Evolutionary conservation across 2,329 filamentous ascomycete genomes (phyloP).

Genomic region (Aspergillus eucalypticola): DNA sequence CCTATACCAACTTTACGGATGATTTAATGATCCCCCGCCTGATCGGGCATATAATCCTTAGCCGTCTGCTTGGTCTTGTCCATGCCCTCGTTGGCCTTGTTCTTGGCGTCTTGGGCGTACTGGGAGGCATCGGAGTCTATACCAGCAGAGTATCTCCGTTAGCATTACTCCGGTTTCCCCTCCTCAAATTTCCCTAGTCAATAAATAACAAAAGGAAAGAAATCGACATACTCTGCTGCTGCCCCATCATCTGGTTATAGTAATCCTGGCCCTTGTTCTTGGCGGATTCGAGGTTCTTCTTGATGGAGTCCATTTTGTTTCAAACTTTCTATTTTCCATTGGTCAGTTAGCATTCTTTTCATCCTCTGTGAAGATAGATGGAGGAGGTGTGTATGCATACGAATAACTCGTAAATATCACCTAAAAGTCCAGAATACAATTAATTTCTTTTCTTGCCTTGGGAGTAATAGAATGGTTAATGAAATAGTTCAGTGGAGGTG

Average conservation of each 20-base stretch:
- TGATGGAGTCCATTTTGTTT: background rate
- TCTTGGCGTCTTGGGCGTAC: background rate
- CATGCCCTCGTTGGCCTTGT: conserved; percentile 1
- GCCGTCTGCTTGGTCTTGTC: background rate
- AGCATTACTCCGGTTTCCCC: background rate
- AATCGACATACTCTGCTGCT: background rate
- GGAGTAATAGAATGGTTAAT: no score
- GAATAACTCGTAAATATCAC: no score
- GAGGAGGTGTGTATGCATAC: no score
- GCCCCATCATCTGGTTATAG: background rate
- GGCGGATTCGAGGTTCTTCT: background rate
- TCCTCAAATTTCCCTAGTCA: background rate
- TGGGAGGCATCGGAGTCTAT: background rate
- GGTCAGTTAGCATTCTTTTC: background rate
- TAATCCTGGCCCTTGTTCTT: background rate
- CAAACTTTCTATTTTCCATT: background rate
- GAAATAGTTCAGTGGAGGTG: no score
- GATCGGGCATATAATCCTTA: background rate
- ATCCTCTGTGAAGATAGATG: no score
- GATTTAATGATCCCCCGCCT: background rate
- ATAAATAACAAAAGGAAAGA: background rate
- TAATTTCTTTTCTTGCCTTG: no score
- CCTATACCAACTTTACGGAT: background rate
- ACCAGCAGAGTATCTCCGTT: background rate
- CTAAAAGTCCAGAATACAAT: no score